A percentile compares a stretch with the other conserved stretches of the same genome.
Evolutionary conservation across 768 basidiomycete species (phyloP).

Genomic region (Amanita phalloides): DNA sequence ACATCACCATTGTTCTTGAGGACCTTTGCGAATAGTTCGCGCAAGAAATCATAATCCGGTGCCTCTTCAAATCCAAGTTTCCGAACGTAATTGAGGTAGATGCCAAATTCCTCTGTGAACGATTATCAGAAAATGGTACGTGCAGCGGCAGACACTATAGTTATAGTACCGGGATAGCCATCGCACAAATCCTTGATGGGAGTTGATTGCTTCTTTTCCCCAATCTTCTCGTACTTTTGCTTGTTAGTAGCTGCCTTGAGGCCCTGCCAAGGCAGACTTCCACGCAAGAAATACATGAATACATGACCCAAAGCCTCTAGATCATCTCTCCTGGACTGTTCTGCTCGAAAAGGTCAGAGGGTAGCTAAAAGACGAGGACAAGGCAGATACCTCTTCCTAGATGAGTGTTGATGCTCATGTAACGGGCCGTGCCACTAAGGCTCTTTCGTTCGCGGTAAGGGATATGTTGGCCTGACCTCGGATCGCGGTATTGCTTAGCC

Average conservation of each 20-base stretch:
- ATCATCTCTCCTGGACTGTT: constrained; percentile 93
- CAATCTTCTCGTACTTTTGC: constrained; percentile 99
- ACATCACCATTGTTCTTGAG: constrained; percentile 84
- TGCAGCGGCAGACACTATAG: neutral
- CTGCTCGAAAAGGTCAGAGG: constrained; percentile 22
- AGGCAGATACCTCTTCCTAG: constrained; percentile 72
- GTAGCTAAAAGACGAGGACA: constrained; percentile 3
- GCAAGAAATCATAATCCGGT: constrained; percentile 96
- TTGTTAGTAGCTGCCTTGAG: constrained; percentile 99
- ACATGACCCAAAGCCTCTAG: constrained; percentile 98
- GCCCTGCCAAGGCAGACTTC: constrained; percentile 97
- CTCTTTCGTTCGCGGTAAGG: constrained; percentile 98
- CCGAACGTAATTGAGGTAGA: constrained; percentile 98
- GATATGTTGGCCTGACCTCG: constrained; percentile 98
- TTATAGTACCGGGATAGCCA: constrained; percentile 73
- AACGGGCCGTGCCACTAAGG: constrained; percentile 92
- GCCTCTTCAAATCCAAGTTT: constrained; percentile 99
- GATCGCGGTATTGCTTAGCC: constrained; percentile 99
- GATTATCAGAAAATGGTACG: neutral
- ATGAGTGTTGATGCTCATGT: constrained; percentile 99
- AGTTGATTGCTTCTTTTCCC: constrained; percentile 99
- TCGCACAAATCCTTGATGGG: constrained; percentile 96
- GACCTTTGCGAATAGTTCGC: constrained; percentile 90
- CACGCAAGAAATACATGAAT: constrained; percentile 98
- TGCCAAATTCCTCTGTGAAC: constrained; percentile 85